Base-by-base conservation (phyloP, 768 basidiomycete species). In the Lactarius trivialis region DNA sequence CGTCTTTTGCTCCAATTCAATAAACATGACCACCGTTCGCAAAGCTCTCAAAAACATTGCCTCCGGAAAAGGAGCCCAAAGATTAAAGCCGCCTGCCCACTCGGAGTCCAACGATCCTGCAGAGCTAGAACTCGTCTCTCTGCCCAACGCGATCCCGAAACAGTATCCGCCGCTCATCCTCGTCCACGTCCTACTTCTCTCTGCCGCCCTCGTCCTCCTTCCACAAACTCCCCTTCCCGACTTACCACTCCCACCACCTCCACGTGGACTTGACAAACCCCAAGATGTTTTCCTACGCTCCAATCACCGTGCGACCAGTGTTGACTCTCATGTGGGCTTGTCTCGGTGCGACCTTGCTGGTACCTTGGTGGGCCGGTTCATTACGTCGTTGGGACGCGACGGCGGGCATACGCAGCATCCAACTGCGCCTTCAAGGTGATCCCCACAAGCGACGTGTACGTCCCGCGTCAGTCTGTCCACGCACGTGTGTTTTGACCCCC, bases 341-440 rank as follows among this genome's bases (percentile, higher is more conserved):
- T 85, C 64, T 73, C 0, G 91, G 89, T 1, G 77, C 80, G 1
- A 67, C 71, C 4, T 61, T 88, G 3, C 69, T 89, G 36, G 80
- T 88, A 68, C 74, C 75, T 9, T 90, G 86, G 85, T 93, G 90
- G 88, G 85, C 81, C 1, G 81, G 81, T 3, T 86, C 82, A 78
- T 69, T 91, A 66, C 76, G 83, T 61, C 69, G 74, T 26, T 89
- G 85, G 87, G 79, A 70, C 76, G 76, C 39, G 71, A 77, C 34
- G 78, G 79, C 8, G 37, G 76, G 76, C 15, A 77, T 81, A 64
- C 75, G 74, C 59, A 75, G 71, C 62, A 61, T 78, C 21, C 76
- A 81, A 49, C 79, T 73, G 63, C 73, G 71, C n/a, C 69, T 70
- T 50, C 71, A 43, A 71, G 82, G 45, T 64, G 72, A 62, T 66